phyloP scores from a whole-genome alignment of 1,284 basidiomycete genomes.

The Cerioporus squamosus region DNA sequence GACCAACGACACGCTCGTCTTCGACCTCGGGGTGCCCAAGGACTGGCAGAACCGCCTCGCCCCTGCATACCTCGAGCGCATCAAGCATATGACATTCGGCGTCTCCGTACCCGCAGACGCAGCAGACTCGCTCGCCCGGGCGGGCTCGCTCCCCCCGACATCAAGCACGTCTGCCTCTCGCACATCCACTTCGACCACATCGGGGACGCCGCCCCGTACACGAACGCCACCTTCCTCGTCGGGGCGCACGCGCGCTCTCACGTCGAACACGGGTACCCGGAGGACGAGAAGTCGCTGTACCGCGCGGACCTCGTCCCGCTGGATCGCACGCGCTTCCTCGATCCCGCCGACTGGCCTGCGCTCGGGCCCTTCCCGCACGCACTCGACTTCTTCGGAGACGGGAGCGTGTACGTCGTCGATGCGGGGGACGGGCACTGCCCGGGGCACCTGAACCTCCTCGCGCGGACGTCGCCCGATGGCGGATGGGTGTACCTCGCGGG shows the following conservation, averaged over 20 bases:
- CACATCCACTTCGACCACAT: conserved; percentile 53
- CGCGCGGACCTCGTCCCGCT: conserved; percentile 44
- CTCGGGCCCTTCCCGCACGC: conserved; percentile 56
- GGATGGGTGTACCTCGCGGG: conserved; percentile 60
- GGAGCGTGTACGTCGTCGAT: conserved; percentile 58
- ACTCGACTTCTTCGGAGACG: conserved; percentile 60
- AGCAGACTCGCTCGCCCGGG: conserved; percentile 53
- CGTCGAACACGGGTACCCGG: conserved; percentile 46
- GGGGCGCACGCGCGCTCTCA: conserved; percentile 41
- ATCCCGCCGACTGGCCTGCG: conserved; percentile 10
- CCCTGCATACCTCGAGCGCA: conserved; percentile 19
- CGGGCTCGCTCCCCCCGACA: conserved; percentile 44
- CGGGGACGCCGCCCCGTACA: conserved; percentile 50
- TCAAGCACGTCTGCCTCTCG: conserved; percentile 52
- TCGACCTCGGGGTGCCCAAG: conserved; percentile 57
- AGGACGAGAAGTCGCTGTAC: conserved; percentile 40
- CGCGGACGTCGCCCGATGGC: conserved; percentile 57
- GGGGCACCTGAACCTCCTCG: conserved; percentile 57
- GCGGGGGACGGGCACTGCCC: conserved; percentile 53
- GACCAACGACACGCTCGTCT: conserved; percentile 43
- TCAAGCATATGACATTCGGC: conserved; percentile 12
- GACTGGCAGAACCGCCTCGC: conserved; percentile 47
- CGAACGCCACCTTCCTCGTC: conserved; percentile 50
- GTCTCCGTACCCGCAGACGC: conserved; percentile 47
- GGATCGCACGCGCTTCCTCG: conserved; percentile 43